Evolutionary conservation across 148 eudicot genomes (phyloP).

Genomic region (Polygonum maritimum): DNA sequence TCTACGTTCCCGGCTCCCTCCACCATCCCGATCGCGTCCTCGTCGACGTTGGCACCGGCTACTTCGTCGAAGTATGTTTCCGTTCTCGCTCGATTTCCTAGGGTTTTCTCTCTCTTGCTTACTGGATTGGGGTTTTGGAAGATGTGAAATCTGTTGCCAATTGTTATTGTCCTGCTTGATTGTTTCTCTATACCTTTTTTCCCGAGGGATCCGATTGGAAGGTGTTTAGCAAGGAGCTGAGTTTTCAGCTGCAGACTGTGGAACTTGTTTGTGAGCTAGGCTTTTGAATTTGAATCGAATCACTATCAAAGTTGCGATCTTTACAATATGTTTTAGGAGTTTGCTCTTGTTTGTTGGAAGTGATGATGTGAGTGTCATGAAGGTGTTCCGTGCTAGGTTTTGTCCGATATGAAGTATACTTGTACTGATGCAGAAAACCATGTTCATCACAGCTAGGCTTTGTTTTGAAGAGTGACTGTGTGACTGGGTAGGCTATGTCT

Average conservation of each 20-base stretch:
- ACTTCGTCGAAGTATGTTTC: conserved; percentile 57
- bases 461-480: neutral
- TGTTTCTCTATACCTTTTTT: neutral
- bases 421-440: neutral
- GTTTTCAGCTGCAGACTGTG: neutral
- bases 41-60: conserved; percentile 94
- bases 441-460: neutral
- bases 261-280: neutral
- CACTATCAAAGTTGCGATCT: neutral
- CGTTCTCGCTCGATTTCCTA: neutral
- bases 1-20: conserved; percentile 80
- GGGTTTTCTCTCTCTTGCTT: neutral
- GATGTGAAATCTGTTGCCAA: neutral
- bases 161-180: neutral
- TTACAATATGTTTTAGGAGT: neutral
- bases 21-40: conserved; percentile 75
- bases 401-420: neutral
- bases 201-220: neutral
- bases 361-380: neutral
- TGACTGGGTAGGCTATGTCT: neutral
- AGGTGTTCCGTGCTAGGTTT: neutral
- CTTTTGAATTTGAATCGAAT: neutral
- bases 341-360: neutral
- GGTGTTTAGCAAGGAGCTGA: neutral
- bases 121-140: neutral